phyloP scores from a whole-genome alignment of 2,329 filamentous ascomycete species.

The Chalara sp. region DNA sequence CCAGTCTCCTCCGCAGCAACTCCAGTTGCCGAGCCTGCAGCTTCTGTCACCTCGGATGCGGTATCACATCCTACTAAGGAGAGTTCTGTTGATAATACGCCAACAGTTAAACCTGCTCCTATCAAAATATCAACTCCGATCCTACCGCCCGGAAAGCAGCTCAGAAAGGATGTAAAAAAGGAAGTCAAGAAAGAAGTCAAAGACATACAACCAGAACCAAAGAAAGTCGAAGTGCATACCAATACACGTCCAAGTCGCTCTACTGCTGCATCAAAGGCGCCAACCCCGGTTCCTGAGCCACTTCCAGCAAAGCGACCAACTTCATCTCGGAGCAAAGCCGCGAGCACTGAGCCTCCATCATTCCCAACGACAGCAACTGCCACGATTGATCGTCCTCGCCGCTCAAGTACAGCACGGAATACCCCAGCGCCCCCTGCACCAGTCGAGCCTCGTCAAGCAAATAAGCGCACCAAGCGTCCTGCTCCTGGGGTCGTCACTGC shows the following conservation, averaged over 20 bases:
- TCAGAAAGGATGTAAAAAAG: constrained; percentile 1
- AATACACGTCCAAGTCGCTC: constrained; percentile 14
- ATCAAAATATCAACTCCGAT: constrained; percentile 30
- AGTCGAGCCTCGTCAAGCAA: constrained; percentile 35
- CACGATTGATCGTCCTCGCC: constrained; percentile 24
- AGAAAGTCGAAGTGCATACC: neutral
- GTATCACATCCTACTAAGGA: constrained; percentile 7
- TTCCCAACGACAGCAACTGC: constrained; percentile 11
- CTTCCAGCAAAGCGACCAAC: constrained; percentile 22
- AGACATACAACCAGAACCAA: constrained; percentile 1
- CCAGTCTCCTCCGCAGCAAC: constrained; percentile 4
- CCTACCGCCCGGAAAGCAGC: constrained; percentile 22
- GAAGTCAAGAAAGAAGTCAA: constrained; percentile 1
- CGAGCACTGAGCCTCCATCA: constrained; percentile 19
- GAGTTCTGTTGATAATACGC: constrained; percentile 7
- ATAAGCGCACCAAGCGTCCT: constrained; percentile 59
- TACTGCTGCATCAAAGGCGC: constrained; percentile 10
- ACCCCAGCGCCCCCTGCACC: constrained; percentile 28
- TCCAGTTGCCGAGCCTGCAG: constrained; percentile 10
- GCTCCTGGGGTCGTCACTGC: constrained; percentile 63
- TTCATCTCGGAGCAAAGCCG: constrained; percentile 27
- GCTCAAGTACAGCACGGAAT: constrained; percentile 32
- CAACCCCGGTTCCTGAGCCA: constrained; percentile 15
- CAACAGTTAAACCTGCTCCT: constrained; percentile 13
- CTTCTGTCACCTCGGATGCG: constrained; percentile 14